Percentiles rank a stretch among this genome's conserved stretches.
Conservation (phyloP, 495 filamentous ascomycete genomes). For the Daldinia concentrica region DNA sequence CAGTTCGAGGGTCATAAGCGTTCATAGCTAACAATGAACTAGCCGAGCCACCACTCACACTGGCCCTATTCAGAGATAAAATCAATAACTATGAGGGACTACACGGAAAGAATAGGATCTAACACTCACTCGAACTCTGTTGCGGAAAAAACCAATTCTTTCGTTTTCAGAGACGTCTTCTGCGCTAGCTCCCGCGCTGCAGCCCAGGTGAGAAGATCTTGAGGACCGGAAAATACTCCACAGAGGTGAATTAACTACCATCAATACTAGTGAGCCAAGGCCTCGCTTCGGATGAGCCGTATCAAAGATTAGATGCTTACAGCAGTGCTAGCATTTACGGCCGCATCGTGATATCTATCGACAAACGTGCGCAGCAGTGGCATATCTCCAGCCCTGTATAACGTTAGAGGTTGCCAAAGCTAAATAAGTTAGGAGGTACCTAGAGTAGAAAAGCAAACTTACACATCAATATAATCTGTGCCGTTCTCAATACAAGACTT, state of each 20-base stretch:
- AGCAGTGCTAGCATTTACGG: slow-evolving; percentile 75
- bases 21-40: slow-evolving; percentile 23
- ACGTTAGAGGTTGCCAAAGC: background rate
- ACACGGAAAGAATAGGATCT: background rate
- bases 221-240: slow-evolving; percentile 75
- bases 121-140: slow-evolving; percentile 63
- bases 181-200: slow-evolving; percentile 68
- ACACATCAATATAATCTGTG: slow-evolving; percentile 81
- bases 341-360: slow-evolving; percentile 74
- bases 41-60: slow-evolving; percentile 18
- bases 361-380: slow-evolving; percentile 76
- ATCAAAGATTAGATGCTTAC: slow-evolving; percentile 66
- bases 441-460: background rate
- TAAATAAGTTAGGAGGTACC: background rate
- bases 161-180: slow-evolving; percentile 58
- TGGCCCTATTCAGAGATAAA: background rate
- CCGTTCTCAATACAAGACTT: slow-evolving; percentile 78
- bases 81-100: background rate
- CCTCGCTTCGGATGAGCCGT: background rate
- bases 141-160: slow-evolving; percentile 62
- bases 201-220: slow-evolving; percentile 73
- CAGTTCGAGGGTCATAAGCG: background rate
- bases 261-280: background rate
- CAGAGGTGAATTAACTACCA: slow-evolving; percentile 55
- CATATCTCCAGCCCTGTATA: slow-evolving; percentile 68